Evolutionary conservation across 2,329 filamentous ascomycete genomes (phyloP).

Genomic region (Amauroascus niger): DNA sequence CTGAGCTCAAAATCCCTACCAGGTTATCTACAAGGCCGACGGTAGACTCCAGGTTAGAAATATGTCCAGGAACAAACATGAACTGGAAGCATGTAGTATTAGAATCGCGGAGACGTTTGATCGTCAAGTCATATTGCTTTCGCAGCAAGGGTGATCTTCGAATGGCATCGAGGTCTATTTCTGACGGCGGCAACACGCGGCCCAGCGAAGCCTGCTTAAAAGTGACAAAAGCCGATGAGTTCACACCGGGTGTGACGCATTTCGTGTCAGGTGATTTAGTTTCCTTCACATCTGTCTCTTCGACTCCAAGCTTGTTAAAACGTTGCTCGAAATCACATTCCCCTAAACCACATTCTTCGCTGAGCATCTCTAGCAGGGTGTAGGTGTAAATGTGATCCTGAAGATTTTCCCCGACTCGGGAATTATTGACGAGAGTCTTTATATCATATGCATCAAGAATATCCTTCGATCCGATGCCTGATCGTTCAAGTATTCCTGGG

Average conservation of each 20-base stretch:
- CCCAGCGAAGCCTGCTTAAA: constrained; percentile 5
- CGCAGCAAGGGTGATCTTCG: background rate
- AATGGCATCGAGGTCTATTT: background rate
- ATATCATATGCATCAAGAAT: constrained; percentile 38
- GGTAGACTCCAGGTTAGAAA: background rate
- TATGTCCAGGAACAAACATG: background rate
- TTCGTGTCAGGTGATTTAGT: background rate
- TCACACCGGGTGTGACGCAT: background rate
- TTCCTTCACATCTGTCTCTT: background rate
- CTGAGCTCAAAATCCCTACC: background rate
- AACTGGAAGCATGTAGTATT: constrained; percentile 4
- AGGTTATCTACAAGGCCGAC: background rate
- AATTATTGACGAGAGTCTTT: constrained; percentile 35
- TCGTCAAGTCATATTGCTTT: constrained; percentile 7
- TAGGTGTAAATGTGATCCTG: constrained; percentile 36
- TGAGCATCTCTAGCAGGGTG: background rate
- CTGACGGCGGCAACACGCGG: background rate
- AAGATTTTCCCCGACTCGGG: constrained; percentile 43
- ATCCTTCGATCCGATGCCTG: constrained; percentile 46
- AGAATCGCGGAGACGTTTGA: constrained; percentile 1
- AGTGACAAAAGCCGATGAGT: background rate
- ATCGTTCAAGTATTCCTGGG: constrained; percentile 51
- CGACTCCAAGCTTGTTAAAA: background rate
- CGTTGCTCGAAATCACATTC: background rate
- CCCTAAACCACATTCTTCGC: background rate